Evolutionary conservation across 2,329 filamentous ascomycete genomes (phyloP), one percentile per base, ranked within the genome.

Genomic region (Mycogone perniciosa): DNA sequence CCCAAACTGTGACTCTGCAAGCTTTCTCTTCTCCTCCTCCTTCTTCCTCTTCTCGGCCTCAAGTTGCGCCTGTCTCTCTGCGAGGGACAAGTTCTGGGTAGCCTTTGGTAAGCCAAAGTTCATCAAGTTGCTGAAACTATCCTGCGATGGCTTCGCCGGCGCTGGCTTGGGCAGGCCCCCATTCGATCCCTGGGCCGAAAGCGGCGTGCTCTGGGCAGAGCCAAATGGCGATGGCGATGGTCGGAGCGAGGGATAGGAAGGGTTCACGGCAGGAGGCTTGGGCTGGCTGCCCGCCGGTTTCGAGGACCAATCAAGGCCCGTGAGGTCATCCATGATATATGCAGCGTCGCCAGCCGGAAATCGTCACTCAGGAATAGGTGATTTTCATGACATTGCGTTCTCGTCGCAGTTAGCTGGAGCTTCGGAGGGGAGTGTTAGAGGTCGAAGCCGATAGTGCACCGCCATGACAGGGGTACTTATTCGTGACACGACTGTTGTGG

Each of bases 81-180:
- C 81, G 57, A 96, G 70, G 54, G 82, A 86, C 11, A 96, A 74
- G 56, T 86, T 93, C 66, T 83, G 85, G 31, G 77, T 80, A 48
- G 71, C 69, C 65, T 84, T 84, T 46, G 77, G 71, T 5, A 65
- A 59, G 11, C 66, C 67, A 60, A 86, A 82, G 58, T 77, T 82
- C 54, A 90, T 75, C 46, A 93, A 73, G 60, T 84, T 86, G 62
- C 88, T 87, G 70, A 93, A 93, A 72, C 85, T 89, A 64, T 93
- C 88, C 43, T 77, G 70, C 5, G 79, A 68, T 34, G 82, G 62
- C 58, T 79, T 86, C 4, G 69, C 52, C 2, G 71, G 57, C 9
- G 75, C 69, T 4, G 63, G 67, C 56, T 72, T 82, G 66, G 66
- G 67, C 52, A 57, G 69, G 47, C 69, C 63, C 34, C 53, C 57